A percentile compares a stretch with the other conserved stretches of the same genome.
These are phyloP conservation scores for Gaeumannomyces tritici DNA, from an alignment of 2,329 filamentous ascomycete genomes.

Conservation along the genomic window DNA sequence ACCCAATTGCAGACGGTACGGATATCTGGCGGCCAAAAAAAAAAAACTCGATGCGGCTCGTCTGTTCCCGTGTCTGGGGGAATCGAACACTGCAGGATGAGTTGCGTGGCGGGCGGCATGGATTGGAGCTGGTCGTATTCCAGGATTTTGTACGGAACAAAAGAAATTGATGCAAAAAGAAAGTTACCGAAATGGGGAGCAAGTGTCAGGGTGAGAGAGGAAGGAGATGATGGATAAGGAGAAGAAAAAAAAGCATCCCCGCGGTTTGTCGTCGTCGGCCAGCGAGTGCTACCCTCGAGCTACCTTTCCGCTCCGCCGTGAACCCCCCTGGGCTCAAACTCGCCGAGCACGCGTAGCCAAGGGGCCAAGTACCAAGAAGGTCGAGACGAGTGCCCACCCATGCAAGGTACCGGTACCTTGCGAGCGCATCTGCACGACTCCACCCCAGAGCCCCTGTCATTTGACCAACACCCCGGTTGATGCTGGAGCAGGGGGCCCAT, in stretches of 20 bases:
- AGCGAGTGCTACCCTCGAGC: background rate
- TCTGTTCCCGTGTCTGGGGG: background rate
- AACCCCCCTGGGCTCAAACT: background rate
- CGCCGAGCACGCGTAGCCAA: background rate
- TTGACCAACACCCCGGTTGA: background rate
- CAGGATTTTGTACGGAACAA: background rate
- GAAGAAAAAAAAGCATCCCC: background rate
- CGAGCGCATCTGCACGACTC: background rate
- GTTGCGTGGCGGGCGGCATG: background rate
- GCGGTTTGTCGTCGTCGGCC: background rate
- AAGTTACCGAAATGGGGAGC: background rate
- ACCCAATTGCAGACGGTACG: background rate
- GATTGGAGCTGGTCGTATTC: background rate
- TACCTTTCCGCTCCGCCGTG: background rate
- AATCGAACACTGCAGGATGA: background rate
- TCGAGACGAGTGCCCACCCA: background rate
- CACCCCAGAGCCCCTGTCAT: background rate
- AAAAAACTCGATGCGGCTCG: background rate
- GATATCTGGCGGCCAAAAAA: background rate
- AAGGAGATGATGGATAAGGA: too few species aligned
- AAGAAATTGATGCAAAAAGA: background rate
- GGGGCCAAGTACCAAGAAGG: background rate
- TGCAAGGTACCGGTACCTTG: conserved; percentile 1
- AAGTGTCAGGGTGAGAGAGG: background rate
- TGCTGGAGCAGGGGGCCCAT: background rate